Base-by-base conservation (phyloP, 169 alveolate species). In the Plasmodium vivax region DNA sequence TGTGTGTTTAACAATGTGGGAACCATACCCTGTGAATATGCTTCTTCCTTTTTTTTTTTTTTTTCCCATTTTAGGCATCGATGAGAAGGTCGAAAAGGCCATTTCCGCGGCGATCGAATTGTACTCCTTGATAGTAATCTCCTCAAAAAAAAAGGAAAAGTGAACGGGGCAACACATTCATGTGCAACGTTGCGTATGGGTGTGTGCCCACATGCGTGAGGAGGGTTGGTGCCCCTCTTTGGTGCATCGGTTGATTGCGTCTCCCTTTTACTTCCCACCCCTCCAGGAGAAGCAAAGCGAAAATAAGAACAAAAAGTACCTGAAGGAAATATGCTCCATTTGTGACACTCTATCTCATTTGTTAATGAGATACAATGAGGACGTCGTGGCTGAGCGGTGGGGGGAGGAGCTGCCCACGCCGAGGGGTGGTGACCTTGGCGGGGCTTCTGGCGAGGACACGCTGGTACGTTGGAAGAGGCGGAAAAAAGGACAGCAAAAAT, bases 241-340 rank as follows among this genome's bases (percentile, higher is more conserved):
- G 87, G 30, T 6, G 38, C 73, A n/a, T 1, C 5, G 54, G 36
- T 43, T 16, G 34, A 83, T 47, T 32, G n/a, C 41, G 1, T 2
- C n/a, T 58, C 23, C 19, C 19, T 36, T 58, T 83, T 83, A 34
- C 23, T 56, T 83, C n/a, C 19, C 32, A 32, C 23, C 23, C 45
- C 83, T 34, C 6, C 47, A 88, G 94, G 94, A 80, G 74, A 80
- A 38, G 23, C 34, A 88, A 5, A 23, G 72, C 19, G 56, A 88
- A 34, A 8, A 80, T 30, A 79, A 38, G 32, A 54, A 58, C 71
- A 88, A 54, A 79, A 38, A 34, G 6, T 88, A 77, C 41, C 34
- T 88, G 83, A 68, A 80, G 41, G 43, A 88, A 88, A 62, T 88
- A 19, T 88, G 19, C 47, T 81, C 82, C 36, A 32, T 88, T 23